Evolutionary conservation across 148 eudicot genomes (phyloP).

Genomic region (Pouteria glomerata): DNA sequence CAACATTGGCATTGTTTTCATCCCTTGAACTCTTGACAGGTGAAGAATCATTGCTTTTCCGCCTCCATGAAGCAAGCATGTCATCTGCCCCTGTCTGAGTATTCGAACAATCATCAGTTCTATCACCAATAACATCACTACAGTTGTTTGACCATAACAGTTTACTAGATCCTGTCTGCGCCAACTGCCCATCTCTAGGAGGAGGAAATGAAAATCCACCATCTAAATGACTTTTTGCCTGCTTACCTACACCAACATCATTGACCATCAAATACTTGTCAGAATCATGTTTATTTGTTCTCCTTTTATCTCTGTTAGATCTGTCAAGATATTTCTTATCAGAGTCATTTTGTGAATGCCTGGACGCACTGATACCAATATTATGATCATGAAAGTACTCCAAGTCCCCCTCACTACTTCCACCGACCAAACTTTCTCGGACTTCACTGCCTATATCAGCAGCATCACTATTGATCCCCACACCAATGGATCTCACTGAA

Average conservation of each 20-base stretch:
- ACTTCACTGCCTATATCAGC: constrained; percentile 89
- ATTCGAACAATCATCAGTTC: constrained; percentile 29
- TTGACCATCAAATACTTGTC: constrained; percentile 35
- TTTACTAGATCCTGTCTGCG: constrained; percentile 50
- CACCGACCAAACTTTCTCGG: constrained; percentile 85
- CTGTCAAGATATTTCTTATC: constrained; percentile 32
- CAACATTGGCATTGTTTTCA: constrained; percentile 44
- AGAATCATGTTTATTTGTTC: constrained; percentile 28
- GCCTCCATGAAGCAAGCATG: constrained; percentile 63
- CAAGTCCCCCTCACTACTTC: constrained; percentile 81
- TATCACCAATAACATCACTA: constrained; percentile 35
- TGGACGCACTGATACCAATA: constrained; percentile 40
- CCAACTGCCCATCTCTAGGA: constrained; percentile 53
- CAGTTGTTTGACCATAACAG: constrained; percentile 53
- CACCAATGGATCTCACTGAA: constrained; percentile 96
- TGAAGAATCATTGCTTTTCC: constrained; percentile 70
- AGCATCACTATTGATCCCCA: constrained; percentile 92
- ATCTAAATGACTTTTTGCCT: constrained; percentile 42
- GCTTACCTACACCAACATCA: constrained; percentile 32
- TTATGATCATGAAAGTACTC: constrained; percentile 74
- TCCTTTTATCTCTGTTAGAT: constrained; percentile 41
- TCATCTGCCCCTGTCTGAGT: constrained; percentile 37
- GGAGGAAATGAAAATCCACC: constrained; percentile 81
- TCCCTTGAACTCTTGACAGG: constrained; percentile 68
- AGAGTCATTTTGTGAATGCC: constrained; percentile 29